Percentiles rank a stretch among this genome's conserved stretches.
These are phyloP conservation scores for Clathrospora elynae DNA, from an alignment of 2,329 filamentous ascomycete species.

Conservation along the genomic window DNA sequence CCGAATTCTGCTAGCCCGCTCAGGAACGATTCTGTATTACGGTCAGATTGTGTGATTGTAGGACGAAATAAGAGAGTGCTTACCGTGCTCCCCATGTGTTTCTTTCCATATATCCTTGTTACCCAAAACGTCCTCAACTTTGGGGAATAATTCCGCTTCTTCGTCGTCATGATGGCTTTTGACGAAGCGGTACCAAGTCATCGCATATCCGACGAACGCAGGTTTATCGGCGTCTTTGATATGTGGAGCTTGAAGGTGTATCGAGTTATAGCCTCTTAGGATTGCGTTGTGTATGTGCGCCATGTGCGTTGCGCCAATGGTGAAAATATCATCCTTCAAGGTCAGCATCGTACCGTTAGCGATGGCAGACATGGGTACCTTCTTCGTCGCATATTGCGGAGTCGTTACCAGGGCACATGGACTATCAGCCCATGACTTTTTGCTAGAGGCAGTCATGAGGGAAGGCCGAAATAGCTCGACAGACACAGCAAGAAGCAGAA, in stretches of 20 bases:
- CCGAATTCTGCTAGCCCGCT: slow-evolving; percentile 31
- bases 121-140: slow-evolving; percentile 38
- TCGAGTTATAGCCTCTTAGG: slow-evolving; percentile 49
- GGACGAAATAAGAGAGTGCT: background rate
- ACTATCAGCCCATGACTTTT: slow-evolving; percentile 39
- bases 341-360: background rate
- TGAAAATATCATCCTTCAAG: slow-evolving; percentile 39
- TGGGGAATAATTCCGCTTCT: slow-evolving; percentile 44
- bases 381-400: slow-evolving; percentile 40
- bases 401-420: slow-evolving; percentile 37
- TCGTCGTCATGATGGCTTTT: slow-evolving; percentile 48
- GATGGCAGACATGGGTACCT: slow-evolving; percentile 14
- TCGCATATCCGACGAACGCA: slow-evolving; percentile 45
- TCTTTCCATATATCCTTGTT: slow-evolving; percentile 37
- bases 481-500: slow-evolving; percentile 10
- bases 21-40: slow-evolving; percentile 35
- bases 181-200: slow-evolving; percentile 44
- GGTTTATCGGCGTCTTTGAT: slow-evolving; percentile 38
- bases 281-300: slow-evolving; percentile 50
- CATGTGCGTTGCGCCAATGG: slow-evolving; percentile 45
- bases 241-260: slow-evolving; percentile 47
- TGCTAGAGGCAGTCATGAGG: slow-evolving; percentile 6
- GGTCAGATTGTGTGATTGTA: background rate
- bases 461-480: slow-evolving; percentile 11
- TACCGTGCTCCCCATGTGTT: slow-evolving; percentile 45